These are phyloP conservation scores for Pseudonitzschia multiseries DNA, from an alignment of 108 stramenopile species.

Conservation along the genomic window DNA sequence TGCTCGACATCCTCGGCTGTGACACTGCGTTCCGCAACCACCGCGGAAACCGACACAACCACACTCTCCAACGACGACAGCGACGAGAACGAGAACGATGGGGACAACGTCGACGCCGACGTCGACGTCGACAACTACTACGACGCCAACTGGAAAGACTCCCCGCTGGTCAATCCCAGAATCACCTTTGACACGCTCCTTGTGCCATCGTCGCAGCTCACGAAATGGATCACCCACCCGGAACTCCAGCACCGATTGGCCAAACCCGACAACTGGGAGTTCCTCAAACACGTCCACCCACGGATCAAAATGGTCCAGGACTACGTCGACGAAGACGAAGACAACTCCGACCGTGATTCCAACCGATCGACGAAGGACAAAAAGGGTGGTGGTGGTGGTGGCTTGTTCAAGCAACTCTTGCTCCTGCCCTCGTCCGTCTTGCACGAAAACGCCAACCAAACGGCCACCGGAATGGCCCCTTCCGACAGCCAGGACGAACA, in stretches of 20 bases:
- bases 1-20: too few relatives aligned
- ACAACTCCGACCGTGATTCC: not conserved
- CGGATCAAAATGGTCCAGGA: conserved; percentile 65
- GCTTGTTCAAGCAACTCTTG: conserved; percentile 31
- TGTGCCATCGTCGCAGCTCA: conserved; percentile 31
- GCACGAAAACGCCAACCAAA: conserved; percentile 12
- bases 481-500: not conserved
- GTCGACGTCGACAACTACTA: too few relatives aligned
- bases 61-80: too few relatives aligned
- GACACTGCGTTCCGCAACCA: too few relatives aligned
- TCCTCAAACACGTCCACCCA: conserved; percentile 61
- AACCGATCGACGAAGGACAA: not conserved
- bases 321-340: conserved; percentile 11
- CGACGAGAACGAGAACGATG: too few relatives aligned
- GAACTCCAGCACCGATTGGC: conserved; percentile 50
- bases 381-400: too few relatives aligned
- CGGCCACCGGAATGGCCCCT: not conserved
- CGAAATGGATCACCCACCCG: conserved; percentile 25
- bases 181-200: conserved; percentile 35
- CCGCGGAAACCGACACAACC: too few relatives aligned
- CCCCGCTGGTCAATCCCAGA: conserved; percentile 39
- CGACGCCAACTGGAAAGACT: conserved; percentile 39
- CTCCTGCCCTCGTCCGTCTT: conserved; percentile 16
- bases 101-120: too few relatives aligned
- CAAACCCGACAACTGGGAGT: conserved; percentile 33